phyloP scores from a whole-genome alignment of 2,329 filamentous ascomycete genomes.

The Scytalidium sp. region DNA sequence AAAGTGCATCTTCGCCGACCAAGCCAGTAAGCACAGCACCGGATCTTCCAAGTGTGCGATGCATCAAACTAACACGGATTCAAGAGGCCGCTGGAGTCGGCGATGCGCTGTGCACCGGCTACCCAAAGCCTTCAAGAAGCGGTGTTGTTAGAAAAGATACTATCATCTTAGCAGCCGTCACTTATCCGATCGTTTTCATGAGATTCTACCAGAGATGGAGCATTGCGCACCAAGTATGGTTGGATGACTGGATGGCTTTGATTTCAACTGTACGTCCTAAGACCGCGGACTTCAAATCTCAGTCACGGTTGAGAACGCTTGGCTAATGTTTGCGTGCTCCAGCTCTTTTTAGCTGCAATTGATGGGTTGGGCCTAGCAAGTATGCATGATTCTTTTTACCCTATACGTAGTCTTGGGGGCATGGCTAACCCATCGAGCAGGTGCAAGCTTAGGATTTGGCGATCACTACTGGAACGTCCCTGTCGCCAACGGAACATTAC shows the following conservation, averaged over 20 bases:
- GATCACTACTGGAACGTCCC: slow-evolving; percentile 4
- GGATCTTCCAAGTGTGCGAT: background rate
- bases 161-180: slow-evolving; percentile 11
- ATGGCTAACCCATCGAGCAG: background rate
- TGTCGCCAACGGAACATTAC: background rate
- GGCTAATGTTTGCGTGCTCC: background rate
- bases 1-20: background rate
- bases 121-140: slow-evolving; percentile 8
- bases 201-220: slow-evolving; percentile 12
- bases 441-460: slow-evolving; percentile 1
- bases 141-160: slow-evolving; percentile 6
- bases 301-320: no score
- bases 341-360: background rate
- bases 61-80: background rate
- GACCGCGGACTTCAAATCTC: no score
- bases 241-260: slow-evolving; percentile 18
- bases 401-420: background rate
- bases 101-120: slow-evolving; percentile 7
- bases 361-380: background rate
- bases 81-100: background rate
- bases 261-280: slow-evolving; percentile 13
- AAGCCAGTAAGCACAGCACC: background rate
- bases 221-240: slow-evolving; percentile 11
- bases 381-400: background rate
- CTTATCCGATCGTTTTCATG: slow-evolving; percentile 11